Conservation (phyloP, 1,284 basidiomycete species). For the Puccinia polysora region DNA sequence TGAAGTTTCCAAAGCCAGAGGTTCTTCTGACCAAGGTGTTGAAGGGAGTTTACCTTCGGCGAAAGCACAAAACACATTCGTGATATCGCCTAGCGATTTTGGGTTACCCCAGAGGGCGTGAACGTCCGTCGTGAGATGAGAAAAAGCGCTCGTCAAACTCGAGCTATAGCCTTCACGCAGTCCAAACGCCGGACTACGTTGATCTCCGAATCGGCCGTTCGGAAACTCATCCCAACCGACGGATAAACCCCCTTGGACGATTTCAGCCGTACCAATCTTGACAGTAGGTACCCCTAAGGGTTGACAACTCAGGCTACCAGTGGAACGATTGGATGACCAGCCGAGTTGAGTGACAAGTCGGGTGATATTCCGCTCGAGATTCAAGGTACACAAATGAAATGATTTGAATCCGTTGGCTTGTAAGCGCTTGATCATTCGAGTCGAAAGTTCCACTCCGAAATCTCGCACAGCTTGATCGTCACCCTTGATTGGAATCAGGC, state of each 20-base stretch:
- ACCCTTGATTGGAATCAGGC: constrained; percentile 65
- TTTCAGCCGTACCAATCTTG: background rate
- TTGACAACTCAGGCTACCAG: background rate
- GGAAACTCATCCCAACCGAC: constrained; percentile 53
- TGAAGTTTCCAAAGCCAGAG: constrained; percentile 77
- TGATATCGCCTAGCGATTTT: constrained; percentile 66
- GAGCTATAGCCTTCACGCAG: constrained; percentile 52
- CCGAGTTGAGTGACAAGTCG: constrained; percentile 74
- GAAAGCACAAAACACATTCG: constrained; percentile 71
- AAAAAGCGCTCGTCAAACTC: constrained; percentile 3
- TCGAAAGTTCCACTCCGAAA: constrained; percentile 62
- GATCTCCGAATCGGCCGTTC: constrained; percentile 56
- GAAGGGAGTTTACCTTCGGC: constrained; percentile 63
- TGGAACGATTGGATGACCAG: constrained; percentile 57
- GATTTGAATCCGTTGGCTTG: constrained; percentile 67
- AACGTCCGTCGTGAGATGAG: constrained; percentile 46
- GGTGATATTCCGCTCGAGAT: constrained; percentile 91
- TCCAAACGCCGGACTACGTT: constrained; percentile 55
- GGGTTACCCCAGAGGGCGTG: constrained; percentile 75
- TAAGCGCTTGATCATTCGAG: constrained; percentile 66
- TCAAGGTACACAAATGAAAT: constrained; percentile 93
- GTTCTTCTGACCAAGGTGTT: constrained; percentile 84
- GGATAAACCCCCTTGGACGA: constrained; percentile 23
- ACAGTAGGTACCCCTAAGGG: constrained; percentile 3
- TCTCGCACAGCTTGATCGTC: constrained; percentile 88